Percentiles rank a stretch among this genome's conserved stretches.
Evolutionary conservation across 2,329 filamentous ascomycete species (phyloP).

Genomic region (Chaetomiaceae sp.): DNA sequence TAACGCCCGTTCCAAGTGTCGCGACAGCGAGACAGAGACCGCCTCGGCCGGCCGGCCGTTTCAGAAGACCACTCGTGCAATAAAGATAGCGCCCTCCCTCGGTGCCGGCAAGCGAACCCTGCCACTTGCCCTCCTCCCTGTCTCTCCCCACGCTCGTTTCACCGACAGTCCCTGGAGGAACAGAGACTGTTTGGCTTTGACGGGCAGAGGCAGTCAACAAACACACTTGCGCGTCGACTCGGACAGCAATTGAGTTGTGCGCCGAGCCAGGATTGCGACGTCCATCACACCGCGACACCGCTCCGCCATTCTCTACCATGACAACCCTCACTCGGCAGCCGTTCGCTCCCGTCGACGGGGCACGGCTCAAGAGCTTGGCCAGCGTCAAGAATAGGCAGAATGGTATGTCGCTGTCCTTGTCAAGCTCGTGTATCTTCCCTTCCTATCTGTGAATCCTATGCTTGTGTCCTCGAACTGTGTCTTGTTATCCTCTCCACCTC

Average conservation of each 20-base stretch:
- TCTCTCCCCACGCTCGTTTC: constrained; percentile 14
- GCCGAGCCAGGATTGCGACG: constrained; percentile 8
- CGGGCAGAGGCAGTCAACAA: constrained; percentile 16
- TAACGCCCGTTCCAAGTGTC: constrained; percentile 7
- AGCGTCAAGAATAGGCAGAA: constrained; percentile 76
- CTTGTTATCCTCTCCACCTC: background rate
- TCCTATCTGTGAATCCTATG: background rate
- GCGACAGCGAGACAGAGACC: constrained; percentile 19
- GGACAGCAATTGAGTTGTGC: background rate
- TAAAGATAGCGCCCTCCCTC: constrained; percentile 25
- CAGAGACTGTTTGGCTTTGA: background rate
- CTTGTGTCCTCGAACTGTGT: background rate
- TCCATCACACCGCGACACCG: constrained; percentile 10
- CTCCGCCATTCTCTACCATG: constrained; percentile 38
- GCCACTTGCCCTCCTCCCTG: constrained; percentile 9
- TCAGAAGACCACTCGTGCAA: constrained; percentile 23
- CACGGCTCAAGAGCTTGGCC: constrained; percentile 66
- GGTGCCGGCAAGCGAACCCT: constrained; percentile 5
- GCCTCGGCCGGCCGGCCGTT: constrained; percentile 17
- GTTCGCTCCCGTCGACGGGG: constrained; percentile 67
- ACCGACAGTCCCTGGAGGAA: constrained; percentile 4
- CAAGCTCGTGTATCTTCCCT: background rate
- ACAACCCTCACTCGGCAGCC: constrained; percentile 61
- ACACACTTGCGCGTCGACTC: constrained; percentile 10
- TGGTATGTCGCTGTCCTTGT: constrained; percentile 46